Percentiles rank a stretch among this genome's conserved stretches.
phyloP scores from a whole-genome alignment of 192 early-diverging fungal genomes.

The Gaertneriomyces sp. region DNA sequence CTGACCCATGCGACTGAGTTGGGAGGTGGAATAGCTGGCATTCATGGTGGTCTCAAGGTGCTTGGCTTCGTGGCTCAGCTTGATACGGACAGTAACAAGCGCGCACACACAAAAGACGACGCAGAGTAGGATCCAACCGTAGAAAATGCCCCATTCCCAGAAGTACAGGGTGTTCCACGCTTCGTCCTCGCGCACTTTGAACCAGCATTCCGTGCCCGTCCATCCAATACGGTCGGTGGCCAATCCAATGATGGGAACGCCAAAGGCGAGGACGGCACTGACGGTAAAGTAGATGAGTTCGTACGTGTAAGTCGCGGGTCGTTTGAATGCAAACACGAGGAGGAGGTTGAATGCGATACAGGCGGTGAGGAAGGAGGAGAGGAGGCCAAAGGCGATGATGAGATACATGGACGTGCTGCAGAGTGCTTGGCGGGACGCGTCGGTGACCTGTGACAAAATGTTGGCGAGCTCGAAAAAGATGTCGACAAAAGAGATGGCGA shows the following conservation, averaged over 20 bases:
- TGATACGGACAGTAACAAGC: background rate
- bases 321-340: background rate
- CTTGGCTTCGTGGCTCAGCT: background rate
- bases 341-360: slow-evolving; percentile 7
- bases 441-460: no score
- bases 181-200: background rate
- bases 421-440: background rate
- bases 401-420: background rate
- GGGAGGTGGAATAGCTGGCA: no score
- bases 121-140: background rate
- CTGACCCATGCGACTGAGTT: no score
- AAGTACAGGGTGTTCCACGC: background rate
- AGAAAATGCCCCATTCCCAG: slow-evolving; percentile 1
- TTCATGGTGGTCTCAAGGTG: no score
- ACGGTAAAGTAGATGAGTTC: background rate
- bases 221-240: background rate
- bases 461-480: no score
- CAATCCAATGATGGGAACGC: background rate
- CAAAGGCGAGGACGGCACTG: background rate
- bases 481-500: no score
- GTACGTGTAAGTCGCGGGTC: background rate
- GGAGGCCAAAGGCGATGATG: background rate
- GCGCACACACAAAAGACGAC: background rate
- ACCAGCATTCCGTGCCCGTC: background rate
- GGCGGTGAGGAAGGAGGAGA: slow-evolving; percentile 1